Conservation (phyloP, 2,329 filamentous ascomycete genomes). For the Fusarium brachygibbosum region DNA sequence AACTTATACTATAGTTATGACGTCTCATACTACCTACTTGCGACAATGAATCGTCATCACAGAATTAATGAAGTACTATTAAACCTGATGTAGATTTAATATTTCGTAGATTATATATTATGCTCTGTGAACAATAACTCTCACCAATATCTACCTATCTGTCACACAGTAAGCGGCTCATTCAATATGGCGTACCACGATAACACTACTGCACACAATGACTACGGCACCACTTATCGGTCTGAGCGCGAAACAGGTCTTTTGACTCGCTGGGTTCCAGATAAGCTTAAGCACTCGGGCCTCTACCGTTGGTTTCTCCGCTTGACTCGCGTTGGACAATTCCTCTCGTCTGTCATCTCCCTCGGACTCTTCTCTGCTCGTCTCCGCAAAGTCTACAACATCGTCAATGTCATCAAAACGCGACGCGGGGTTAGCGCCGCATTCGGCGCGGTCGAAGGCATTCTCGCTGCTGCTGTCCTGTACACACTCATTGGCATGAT, state of each 20-base stretch:
- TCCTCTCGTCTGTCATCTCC: conserved; percentile 29
- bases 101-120: not conserved
- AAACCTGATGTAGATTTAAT: not conserved
- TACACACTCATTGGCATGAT: conserved; percentile 34
- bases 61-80: not conserved
- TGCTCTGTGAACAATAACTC: rapidly evolving
- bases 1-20: not conserved
- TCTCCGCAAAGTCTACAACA: conserved; percentile 16
- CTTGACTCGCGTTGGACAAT: conserved; percentile 28
- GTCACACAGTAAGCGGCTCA: not conserved
- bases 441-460: conserved; percentile 38
- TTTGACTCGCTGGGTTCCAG: conserved; percentile 26
- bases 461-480: conserved; percentile 34
- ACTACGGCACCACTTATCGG: conserved; percentile 13
- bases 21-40: not conserved
- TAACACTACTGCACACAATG: not conserved
- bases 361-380: conserved; percentile 36
- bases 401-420: conserved; percentile 29
- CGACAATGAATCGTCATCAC: not conserved
- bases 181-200: conserved; percentile 9
- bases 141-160: not conserved
- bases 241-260: conserved; percentile 8
- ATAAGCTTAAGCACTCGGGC: conserved; percentile 22
- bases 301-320: conserved; percentile 41
- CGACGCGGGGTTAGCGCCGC: conserved; percentile 23